Evolutionary conservation across 495 filamentous ascomycete species (phyloP).

Genomic region (Penicillium paxilli): DNA sequence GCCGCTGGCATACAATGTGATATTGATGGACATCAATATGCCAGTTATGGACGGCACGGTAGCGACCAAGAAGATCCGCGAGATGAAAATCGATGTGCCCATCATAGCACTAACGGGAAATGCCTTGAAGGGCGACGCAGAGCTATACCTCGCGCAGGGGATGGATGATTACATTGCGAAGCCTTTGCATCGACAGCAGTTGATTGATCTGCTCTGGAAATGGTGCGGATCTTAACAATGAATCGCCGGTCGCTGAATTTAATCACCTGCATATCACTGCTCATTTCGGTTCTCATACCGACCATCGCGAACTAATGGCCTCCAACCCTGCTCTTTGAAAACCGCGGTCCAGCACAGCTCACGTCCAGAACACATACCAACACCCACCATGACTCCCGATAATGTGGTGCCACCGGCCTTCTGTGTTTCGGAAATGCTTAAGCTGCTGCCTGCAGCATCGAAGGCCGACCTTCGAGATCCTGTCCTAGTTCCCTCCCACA

Average conservation of each 20-base stretch:
- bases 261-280: not conserved
- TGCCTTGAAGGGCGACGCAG: constrained; percentile 60
- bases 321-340: no score
- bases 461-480: no score
- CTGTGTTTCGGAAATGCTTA: no score
- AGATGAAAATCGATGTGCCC: constrained; percentile 49
- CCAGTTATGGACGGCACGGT: constrained; percentile 69
- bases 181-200: constrained; percentile 52
- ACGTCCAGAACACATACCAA: no score
- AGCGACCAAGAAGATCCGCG: constrained; percentile 61
- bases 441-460: no score
- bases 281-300: not conserved
- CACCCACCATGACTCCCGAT: no score
- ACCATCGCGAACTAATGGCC: no score
- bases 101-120: constrained; percentile 68
- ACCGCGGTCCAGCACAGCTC: no score
- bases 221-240: constrained; percentile 30
- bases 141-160: constrained; percentile 56
- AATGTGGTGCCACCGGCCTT: no score
- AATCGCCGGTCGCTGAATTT: not conserved
- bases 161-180: constrained; percentile 67
- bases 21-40: constrained; percentile 71
- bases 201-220: constrained; percentile 35
- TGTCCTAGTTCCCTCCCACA: no score
- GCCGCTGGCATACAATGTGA: constrained; percentile 51